Conservation (phyloP, 306 rosid species). For the Sindora glabra region DNA sequence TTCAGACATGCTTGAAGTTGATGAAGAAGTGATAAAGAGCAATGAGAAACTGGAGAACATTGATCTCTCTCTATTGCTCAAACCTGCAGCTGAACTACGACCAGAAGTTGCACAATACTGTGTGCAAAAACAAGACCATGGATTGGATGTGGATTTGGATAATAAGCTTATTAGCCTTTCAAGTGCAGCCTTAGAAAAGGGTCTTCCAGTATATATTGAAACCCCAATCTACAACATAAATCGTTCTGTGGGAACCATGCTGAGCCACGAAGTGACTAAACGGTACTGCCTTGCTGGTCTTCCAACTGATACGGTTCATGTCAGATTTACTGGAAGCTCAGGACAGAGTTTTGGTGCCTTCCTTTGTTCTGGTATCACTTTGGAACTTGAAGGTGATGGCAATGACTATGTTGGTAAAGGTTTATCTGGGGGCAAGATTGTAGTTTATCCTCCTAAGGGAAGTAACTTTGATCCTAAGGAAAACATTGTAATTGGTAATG, state of each 20-base stretch:
- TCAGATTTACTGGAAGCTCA: slow-evolving; percentile 80
- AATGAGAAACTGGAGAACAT: slow-evolving; percentile 84
- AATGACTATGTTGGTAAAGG: slow-evolving; percentile 98
- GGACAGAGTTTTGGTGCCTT: slow-evolving; percentile 99
- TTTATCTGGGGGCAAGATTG: slow-evolving; percentile 88
- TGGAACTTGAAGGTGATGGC: slow-evolving; percentile 98
- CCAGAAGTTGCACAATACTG: slow-evolving; percentile 94
- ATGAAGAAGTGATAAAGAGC: slow-evolving; percentile 65
- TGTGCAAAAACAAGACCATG: slow-evolving; percentile 90
- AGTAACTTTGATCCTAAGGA: slow-evolving; percentile 88
- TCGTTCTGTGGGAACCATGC: slow-evolving; percentile 99
- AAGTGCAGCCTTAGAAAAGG: slow-evolving; percentile 70
- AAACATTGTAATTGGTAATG: slow-evolving; percentile 91
- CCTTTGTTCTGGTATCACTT: slow-evolving; percentile 87
- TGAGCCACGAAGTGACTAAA: slow-evolving; percentile 95
- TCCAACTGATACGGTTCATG: slow-evolving; percentile 84
- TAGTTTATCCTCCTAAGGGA: slow-evolving; percentile 80
- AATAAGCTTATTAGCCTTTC: slow-evolving; percentile 66
- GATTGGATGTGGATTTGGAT: slow-evolving; percentile 90
- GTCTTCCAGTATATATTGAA: slow-evolving; percentile 89
- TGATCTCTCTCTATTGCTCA: slow-evolving; percentile 74
- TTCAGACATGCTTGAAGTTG: slow-evolving; percentile 92
- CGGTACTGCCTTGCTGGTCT: slow-evolving; percentile 75
- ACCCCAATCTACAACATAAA: slow-evolving; percentile 58
- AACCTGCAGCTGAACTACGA: slow-evolving; percentile 93